A percentile compares a stretch with the other conserved stretches of the same genome.
phyloP scores from a whole-genome alignment of 129 eudicot genomes.

The Deinandra increscens region DNA sequence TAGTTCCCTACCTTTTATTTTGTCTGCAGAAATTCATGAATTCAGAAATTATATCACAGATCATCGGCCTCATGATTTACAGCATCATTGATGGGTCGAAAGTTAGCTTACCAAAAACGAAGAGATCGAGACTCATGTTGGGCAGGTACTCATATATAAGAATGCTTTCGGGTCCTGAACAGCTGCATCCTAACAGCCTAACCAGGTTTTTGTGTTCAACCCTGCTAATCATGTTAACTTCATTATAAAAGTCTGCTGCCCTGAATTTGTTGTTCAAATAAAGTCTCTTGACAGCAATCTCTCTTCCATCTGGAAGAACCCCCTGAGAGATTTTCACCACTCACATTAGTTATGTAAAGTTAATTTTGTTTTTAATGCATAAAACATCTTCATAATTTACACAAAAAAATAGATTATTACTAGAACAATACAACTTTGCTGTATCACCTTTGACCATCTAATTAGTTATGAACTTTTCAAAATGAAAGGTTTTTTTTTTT shows the following conservation, averaged over 20 bases:
- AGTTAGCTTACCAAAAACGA: slow-evolving; percentile 54
- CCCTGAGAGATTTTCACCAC: slow-evolving; percentile 45
- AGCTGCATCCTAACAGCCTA: slow-evolving; percentile 80
- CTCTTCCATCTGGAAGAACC: slow-evolving; percentile 78
- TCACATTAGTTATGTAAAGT: neutral
- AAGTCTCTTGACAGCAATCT: slow-evolving; percentile 90
- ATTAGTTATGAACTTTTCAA: neutral
- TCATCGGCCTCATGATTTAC: slow-evolving; percentile 6
- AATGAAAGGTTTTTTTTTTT: too few relatives aligned
- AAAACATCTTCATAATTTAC: neutral
- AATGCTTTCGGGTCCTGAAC: slow-evolving; percentile 81
- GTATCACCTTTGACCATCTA: neutral
- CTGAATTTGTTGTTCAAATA: slow-evolving; percentile 77
- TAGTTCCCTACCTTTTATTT: slow-evolving; percentile 50
- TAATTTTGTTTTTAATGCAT: too few relatives aligned
- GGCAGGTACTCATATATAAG: slow-evolving; percentile 76
- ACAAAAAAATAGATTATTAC: neutral
- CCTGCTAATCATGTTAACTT: slow-evolving; percentile 72
- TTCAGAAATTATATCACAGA: neutral
- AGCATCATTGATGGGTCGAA: neutral
- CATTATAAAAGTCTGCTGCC: slow-evolving; percentile 86
- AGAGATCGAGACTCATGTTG: slow-evolving; percentile 70
- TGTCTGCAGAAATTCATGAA: slow-evolving; percentile 40
- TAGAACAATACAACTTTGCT: neutral
- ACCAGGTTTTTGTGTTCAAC: slow-evolving; percentile 80